These are phyloP conservation scores for Ustilago bromivora DNA, from an alignment of 1,284 basidiomycete species.

Conservation along the genomic window DNA sequence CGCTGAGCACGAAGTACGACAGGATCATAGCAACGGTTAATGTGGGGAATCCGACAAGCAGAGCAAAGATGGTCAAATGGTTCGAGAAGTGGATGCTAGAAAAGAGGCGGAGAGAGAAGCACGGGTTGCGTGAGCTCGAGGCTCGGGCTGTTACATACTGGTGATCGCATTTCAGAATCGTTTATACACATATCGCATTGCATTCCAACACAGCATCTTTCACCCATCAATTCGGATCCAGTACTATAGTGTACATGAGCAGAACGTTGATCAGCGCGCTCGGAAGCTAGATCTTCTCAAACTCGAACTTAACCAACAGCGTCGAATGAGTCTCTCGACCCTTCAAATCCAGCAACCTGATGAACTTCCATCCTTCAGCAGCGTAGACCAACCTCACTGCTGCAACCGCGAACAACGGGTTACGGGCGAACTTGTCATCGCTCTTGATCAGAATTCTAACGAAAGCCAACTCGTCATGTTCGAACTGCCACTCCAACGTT, in stretches of 20 bases:
- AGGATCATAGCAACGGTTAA: conserved; percentile 97
- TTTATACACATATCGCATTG: conserved; percentile 2
- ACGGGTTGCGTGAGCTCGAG: conserved; percentile 32
- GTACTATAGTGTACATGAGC: background rate
- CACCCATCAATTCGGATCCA: background rate
- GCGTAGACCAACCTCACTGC: conserved; percentile 44
- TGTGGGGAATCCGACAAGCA: conserved; percentile 80
- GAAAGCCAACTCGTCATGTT: conserved; percentile 58
- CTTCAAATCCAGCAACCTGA: conserved; percentile 74
- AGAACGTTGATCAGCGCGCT: background rate
- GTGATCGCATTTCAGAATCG: conserved; percentile 17
- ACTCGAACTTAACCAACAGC: conserved; percentile 48
- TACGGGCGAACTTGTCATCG: conserved; percentile 59
- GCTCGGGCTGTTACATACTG: conserved; percentile 48
- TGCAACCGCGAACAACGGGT: conserved; percentile 60
- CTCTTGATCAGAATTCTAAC: conserved; percentile 61
- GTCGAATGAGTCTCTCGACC: conserved; percentile 73
- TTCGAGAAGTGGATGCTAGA: conserved; percentile 62
- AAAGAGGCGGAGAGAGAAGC: conserved; percentile 42
- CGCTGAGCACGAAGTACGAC: conserved; percentile 82
- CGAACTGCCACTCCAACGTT: conserved; percentile 56
- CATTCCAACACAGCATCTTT: conserved; percentile 4
- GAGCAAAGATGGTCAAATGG: conserved; percentile 65
- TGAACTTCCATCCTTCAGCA: conserved; percentile 71
- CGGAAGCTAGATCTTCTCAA: conserved; percentile 23